A percentile compares a stretch with the other conserved stretches of the same genome.
Evolutionary conservation across 371 early-diverging fungal genomes (phyloP).

Genomic region (Mortierella sp.): DNA sequence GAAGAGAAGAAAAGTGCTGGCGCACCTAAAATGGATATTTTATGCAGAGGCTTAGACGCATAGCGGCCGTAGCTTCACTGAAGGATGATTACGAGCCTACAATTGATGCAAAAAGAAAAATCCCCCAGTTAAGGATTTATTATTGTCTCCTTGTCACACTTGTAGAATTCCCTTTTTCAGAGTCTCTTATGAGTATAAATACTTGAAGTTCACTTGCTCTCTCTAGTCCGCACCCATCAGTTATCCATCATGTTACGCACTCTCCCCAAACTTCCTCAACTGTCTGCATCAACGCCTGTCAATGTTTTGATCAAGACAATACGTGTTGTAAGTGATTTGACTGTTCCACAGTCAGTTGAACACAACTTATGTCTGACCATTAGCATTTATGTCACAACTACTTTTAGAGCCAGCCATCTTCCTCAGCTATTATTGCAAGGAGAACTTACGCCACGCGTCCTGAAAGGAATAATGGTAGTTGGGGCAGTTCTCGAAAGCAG

Average conservation of each 20-base stretch:
- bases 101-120: too few relatives aligned
- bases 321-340: not conserved
- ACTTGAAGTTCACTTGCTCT: too few relatives aligned
- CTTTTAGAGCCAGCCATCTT: not conserved
- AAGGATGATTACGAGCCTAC: too few relatives aligned
- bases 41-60: too few relatives aligned
- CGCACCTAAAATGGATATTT: too few relatives aligned
- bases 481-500: slow-evolving; percentile 13
- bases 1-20: too few relatives aligned
- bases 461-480: not conserved
- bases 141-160: too few relatives aligned
- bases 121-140: too few relatives aligned
- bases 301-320: not conserved
- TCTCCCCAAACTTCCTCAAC: not conserved
- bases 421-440: slow-evolving; percentile 6
- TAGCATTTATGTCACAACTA: not conserved
- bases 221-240: too few relatives aligned
- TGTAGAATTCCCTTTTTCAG: too few relatives aligned
- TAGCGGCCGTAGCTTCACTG: too few relatives aligned
- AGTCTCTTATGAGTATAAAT: too few relatives aligned
- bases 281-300: not conserved
- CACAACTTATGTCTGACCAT: not conserved
- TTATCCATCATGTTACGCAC: slow-evolving; percentile 8
- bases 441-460: not conserved
- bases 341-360: not conserved